Evolutionary conservation across 805 yeast genomes (phyloP).

Genomic region (Sugiyamaella boreocaroliniensis): DNA sequence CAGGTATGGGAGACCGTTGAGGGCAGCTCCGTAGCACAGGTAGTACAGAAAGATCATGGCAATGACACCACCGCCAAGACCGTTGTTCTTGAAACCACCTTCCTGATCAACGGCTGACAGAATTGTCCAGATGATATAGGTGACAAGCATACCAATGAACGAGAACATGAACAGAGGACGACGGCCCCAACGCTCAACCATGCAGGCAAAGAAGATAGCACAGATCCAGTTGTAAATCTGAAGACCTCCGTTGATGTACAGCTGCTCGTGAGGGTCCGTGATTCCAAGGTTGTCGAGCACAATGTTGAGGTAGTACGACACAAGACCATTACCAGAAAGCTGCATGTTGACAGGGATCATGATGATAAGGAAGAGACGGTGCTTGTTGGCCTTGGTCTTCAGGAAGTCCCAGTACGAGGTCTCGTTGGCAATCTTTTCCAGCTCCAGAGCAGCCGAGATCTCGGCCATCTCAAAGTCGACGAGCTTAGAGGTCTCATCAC

Average conservation of each 20-base stretch:
- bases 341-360: conserved; percentile 7
- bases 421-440: conserved; percentile 1
- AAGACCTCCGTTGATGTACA: conserved; percentile 14
- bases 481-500: conserved; percentile 8
- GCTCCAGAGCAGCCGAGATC: conserved; percentile 10
- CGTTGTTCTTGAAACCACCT: conserved; percentile 36
- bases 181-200: conserved; percentile 13
- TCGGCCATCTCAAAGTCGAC: conserved; percentile 16
- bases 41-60: conserved; percentile 43
- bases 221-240: conserved; percentile 7
- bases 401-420: conserved; percentile 7
- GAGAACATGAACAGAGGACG: conserved; percentile 11
- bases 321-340: conserved; percentile 14
- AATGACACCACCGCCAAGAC: conserved; percentile 41
- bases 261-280: conserved; percentile 25
- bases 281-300: conserved; percentile 52
- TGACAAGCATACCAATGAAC: conserved; percentile 9
- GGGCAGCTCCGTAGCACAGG: conserved; percentile 11
- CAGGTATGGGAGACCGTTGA: conserved; percentile 32
- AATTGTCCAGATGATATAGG: conserved; percentile 34
- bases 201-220: conserved; percentile 10
- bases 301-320: conserved; percentile 40
- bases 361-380: conserved; percentile 7
- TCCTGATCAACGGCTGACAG: conserved; percentile 43
- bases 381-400: conserved; percentile 7